Evolutionary conservation across 352 stramenopile genomes (phyloP).

Genomic region (Globisporangium uncinulatum): DNA sequence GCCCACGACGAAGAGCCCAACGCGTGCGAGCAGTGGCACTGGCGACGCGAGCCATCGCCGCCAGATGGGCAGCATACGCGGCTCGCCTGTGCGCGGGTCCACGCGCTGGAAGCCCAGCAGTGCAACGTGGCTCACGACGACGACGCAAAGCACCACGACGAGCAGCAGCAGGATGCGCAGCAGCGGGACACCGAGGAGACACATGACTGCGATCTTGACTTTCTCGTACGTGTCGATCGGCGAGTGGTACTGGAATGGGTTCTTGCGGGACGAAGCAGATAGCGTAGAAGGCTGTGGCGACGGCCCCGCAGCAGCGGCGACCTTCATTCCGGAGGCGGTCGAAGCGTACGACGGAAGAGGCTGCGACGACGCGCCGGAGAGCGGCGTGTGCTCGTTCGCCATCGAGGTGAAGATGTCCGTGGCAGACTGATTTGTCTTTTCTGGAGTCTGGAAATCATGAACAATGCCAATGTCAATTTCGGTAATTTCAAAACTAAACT

Average conservation of each 20-base stretch:
- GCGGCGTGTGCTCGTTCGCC: background rate
- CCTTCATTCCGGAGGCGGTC: constrained; percentile 5
- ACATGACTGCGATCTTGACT: constrained; percentile 50
- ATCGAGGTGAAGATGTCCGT: background rate
- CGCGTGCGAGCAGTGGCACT: constrained; percentile 37
- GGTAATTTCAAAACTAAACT: no score
- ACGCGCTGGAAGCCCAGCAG: constrained; percentile 45
- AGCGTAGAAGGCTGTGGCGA: background rate
- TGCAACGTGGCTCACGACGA: constrained; percentile 36
- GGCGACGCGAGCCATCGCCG: constrained; percentile 28
- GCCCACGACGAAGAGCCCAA: constrained; percentile 48
- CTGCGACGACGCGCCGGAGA: background rate
- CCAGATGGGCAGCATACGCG: constrained; percentile 32
- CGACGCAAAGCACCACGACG: constrained; percentile 25
- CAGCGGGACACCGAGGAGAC: constrained; percentile 49
- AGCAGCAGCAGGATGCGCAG: constrained; percentile 43
- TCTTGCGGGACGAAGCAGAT: constrained; percentile 12
- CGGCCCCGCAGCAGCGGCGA: background rate
- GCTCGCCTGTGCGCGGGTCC: constrained; percentile 22
- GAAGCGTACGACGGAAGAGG: background rate
- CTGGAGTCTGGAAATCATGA: no score
- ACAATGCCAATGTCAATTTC: no score
- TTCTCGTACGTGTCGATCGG: constrained; percentile 51
- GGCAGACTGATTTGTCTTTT: background rate
- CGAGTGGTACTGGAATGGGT: constrained; percentile 59